These are phyloP conservation scores for Ascochyta koolunga DNA, from an alignment of 2,329 filamentous ascomycete species.

Conservation along the genomic window DNA sequence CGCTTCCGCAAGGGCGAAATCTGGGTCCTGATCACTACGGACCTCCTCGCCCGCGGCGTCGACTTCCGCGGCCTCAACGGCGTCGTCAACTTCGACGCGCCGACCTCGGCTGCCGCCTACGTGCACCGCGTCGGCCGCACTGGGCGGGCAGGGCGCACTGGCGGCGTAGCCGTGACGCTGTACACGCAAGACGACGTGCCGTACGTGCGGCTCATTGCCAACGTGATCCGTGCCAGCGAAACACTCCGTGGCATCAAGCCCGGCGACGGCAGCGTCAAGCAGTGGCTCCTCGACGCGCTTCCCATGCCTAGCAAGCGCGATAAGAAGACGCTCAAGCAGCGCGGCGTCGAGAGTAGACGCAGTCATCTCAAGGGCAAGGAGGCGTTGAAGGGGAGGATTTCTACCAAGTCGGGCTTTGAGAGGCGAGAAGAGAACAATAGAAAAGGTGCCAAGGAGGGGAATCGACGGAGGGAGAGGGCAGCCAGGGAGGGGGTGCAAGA, in stretches of 20 bases:
- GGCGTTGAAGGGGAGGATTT: too few species aligned
- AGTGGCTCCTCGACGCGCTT: conserved; percentile 85
- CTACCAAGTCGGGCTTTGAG: too few species aligned
- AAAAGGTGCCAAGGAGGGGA: too few species aligned
- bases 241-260: conserved; percentile 61
- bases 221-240: conserved; percentile 86
- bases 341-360: conserved; percentile 72
- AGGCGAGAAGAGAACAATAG: too few species aligned
- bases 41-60: conserved; percentile 87
- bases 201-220: conserved; percentile 87
- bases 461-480: too few species aligned
- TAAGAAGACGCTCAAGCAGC: conserved; percentile 79
- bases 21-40: conserved; percentile 96
- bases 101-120: conserved; percentile 86
- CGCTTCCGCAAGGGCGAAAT: conserved; percentile 90
- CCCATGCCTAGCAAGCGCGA: conserved; percentile 84
- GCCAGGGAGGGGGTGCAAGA: too few species aligned
- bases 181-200: conserved; percentile 96
- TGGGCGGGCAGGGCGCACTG: conserved; percentile 83
- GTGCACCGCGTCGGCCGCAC: conserved; percentile 93
- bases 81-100: conserved; percentile 97
- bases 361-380: too few species aligned
- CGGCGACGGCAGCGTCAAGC: conserved; percentile 56
- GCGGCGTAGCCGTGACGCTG: conserved; percentile 88
- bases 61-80: conserved; percentile 96